Evolutionary conservation across 345 rosid species (phyloP).

Genomic region (Heritiera littoralis): DNA sequence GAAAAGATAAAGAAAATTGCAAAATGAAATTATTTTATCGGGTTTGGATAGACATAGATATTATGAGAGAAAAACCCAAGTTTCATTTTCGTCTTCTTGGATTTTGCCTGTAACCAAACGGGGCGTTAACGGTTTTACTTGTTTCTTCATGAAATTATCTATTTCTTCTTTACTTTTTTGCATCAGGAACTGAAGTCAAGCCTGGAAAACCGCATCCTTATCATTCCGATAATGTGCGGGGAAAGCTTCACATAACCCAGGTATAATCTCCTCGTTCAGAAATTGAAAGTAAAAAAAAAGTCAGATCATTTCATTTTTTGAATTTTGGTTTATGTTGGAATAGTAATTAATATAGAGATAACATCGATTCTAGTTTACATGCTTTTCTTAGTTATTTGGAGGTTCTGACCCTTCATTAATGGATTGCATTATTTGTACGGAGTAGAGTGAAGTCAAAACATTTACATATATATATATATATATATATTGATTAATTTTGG

Average conservation of each 20-base stretch:
- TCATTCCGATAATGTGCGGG: constrained; percentile 55
- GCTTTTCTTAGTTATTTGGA: background rate
- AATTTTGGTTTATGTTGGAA: background rate
- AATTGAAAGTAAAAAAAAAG: background rate
- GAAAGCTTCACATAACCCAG: constrained; percentile 84
- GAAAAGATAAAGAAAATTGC: background rate
- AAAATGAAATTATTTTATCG: background rate
- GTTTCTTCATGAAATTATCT: background rate
- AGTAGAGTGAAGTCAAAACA: background rate
- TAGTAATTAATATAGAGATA: background rate
- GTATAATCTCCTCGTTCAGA: constrained; percentile 29
- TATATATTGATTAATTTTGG: background rate
- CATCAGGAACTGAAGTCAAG: constrained; percentile 79
- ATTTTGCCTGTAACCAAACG: background rate
- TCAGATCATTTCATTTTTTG: background rate
- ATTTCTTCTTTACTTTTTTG: background rate
- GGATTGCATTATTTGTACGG: background rate
- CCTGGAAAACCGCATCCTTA: constrained; percentile 75
- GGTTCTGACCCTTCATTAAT: background rate
- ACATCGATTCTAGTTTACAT: background rate
- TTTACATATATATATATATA: background rate
- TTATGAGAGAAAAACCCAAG: constrained; percentile 2
- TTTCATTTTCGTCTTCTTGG: background rate
- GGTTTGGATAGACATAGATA: background rate
- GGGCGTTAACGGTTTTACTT: background rate